Base-by-base conservation (phyloP, 2,329 filamentous ascomycete genomes). In the Cercospora nicotianae region DNA sequence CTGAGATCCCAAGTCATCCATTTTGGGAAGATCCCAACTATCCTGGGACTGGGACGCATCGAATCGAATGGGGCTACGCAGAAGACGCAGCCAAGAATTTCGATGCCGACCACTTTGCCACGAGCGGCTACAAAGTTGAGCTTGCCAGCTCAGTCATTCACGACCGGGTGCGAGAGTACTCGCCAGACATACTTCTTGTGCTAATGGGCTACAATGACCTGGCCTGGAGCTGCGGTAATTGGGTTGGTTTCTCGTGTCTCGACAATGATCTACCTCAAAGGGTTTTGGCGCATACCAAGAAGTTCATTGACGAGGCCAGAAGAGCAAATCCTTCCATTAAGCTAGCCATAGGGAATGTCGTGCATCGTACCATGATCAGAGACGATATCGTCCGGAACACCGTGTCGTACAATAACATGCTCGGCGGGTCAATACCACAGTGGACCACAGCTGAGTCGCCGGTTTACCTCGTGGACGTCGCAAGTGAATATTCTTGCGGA, bases 391-490 rank as follows among this genome's bases (percentile, higher is more conserved):
- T 65, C 5, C 48, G 67, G 18, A 67, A 69, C 36, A 75, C 73
- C 16, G 36, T 30, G 5, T 63, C 45, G 33, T 74, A 71, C 53
- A 75, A 75, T 53, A 48, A 64, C 3, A 36, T 72, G 18, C 62
- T 75, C 6, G 64, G 66, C 48, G 64, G 60, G 8, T 68, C 69
- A 1, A 70, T 78, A n/a, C 66, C 68, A 0, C 30, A 45, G 7
- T 80, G 75, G 78, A 75, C 66, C 28, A 72, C 69, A 0, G 33
- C 28, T 0, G 66, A 67, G n/a, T 79, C 78, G 3, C 79, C 76
- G 0, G 66, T 82, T 12, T 64, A 68, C 2, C 65, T 79, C 8
- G 81, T 80, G 6, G 70, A 75, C 6, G 69, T 83, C 10, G 70
- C 67, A 12, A 23, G 62, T 8, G 64, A 10, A 68, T 75, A 58